These are phyloP conservation scores for Thelonectria rubi DNA, from an alignment of 2,329 filamentous ascomycete genomes.

Conservation along the genomic window DNA sequence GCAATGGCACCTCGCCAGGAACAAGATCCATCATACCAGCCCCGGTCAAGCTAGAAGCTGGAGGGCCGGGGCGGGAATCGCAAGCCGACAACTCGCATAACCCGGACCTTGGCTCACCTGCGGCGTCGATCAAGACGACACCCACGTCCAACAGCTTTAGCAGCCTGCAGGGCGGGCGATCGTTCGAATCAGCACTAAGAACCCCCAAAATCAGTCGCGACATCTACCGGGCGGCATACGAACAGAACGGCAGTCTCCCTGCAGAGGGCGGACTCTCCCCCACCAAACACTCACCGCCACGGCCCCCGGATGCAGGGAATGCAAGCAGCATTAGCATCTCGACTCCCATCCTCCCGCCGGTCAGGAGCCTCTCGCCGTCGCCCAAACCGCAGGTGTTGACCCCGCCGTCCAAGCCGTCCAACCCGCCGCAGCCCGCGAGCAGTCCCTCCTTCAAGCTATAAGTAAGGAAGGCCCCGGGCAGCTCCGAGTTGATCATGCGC, in stretches of 20 bases:
- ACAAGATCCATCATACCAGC: constrained; percentile 35
- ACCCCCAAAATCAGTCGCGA: constrained; percentile 43
- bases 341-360: constrained; percentile 63
- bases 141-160: constrained; percentile 39
- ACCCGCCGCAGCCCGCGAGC: constrained; percentile 33
- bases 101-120: constrained; percentile 29
- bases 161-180: constrained; percentile 35
- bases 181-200: constrained; percentile 39
- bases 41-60: constrained; percentile 36
- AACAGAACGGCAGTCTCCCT: constrained; percentile 50
- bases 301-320: constrained; percentile 43
- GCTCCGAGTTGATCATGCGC: constrained; percentile 3
- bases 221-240: constrained; percentile 39
- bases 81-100: constrained; percentile 24
- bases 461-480: neutral
- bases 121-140: constrained; percentile 34
- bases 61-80: constrained; percentile 18
- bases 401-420: constrained; percentile 63
- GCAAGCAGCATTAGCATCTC: constrained; percentile 45
- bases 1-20: constrained; percentile 20
- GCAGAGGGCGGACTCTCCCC: constrained; percentile 60
- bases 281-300: constrained; percentile 60
- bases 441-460: constrained; percentile 23
- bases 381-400: constrained; percentile 65
- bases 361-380: constrained; percentile 66